Evolutionary conservation across 805 yeast species (phyloP).

Genomic region (Metschnikowia vanudenii): DNA sequence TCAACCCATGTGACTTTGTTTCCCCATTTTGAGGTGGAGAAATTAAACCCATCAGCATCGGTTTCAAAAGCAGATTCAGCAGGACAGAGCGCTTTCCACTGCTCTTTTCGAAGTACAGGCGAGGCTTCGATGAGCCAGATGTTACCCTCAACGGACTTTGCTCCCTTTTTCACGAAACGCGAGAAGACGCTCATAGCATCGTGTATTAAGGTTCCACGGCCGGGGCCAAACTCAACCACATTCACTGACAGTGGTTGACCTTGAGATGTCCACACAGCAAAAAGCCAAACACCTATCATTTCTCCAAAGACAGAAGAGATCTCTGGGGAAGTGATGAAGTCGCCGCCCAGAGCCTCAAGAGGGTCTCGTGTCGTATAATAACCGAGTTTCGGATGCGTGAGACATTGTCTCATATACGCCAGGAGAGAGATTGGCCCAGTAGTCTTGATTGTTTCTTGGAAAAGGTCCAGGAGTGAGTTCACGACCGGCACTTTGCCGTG

Average conservation of each 20-base stretch:
- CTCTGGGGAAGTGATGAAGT: slow-evolving; percentile 84
- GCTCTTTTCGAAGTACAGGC: slow-evolving; percentile 57
- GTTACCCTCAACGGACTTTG: slow-evolving; percentile 32
- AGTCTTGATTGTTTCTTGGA: slow-evolving; percentile 52
- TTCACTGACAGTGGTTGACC: slow-evolving; percentile 49
- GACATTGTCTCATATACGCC: slow-evolving; percentile 76
- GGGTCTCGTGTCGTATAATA: slow-evolving; percentile 81
- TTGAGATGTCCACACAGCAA: slow-evolving; percentile 56
- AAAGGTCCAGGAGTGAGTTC: slow-evolving; percentile 26
- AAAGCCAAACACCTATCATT: slow-evolving; percentile 73
- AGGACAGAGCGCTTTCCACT: slow-evolving; percentile 50
- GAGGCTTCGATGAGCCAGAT: slow-evolving; percentile 71
- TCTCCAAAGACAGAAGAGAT: slow-evolving; percentile 87
- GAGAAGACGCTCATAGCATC: slow-evolving; percentile 56
- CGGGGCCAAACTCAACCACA: slow-evolving; percentile 81
- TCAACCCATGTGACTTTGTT: slow-evolving; percentile 57
- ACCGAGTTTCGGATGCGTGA: slow-evolving; percentile 74
- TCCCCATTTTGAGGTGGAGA: slow-evolving; percentile 49
- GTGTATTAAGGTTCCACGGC: slow-evolving; percentile 73
- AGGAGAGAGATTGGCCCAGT: slow-evolving; percentile 78
- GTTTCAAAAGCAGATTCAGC: slow-evolving; percentile 18
- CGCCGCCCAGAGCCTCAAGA: slow-evolving; percentile 58
- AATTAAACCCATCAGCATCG: slow-evolving; percentile 26
- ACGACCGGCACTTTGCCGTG: slow-evolving; percentile 1
- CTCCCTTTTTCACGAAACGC: slow-evolving; percentile 30